Conservation (phyloP, 352 stramenopile species). For the Phytophthora fragariaefolia region DNA sequence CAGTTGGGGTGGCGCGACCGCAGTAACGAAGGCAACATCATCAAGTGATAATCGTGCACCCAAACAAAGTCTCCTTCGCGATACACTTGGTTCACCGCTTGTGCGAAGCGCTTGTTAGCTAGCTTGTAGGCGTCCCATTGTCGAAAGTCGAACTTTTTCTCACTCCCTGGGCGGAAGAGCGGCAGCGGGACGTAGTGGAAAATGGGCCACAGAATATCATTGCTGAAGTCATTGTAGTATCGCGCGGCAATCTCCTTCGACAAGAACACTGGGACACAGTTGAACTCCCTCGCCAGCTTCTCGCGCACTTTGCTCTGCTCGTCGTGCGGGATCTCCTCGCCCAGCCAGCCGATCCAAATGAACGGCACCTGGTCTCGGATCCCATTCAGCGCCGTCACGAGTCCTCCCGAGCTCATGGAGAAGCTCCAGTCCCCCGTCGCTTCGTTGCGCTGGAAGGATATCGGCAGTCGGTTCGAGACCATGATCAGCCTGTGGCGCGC, state of each 20-base stretch:
- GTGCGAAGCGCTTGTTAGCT: conserved; percentile 84
- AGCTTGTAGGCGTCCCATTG: conserved; percentile 90
- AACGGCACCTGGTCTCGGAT: conserved; percentile 91
- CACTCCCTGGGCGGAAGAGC: conserved; percentile 84
- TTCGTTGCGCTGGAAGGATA: conserved; percentile 89
- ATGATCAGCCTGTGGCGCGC: conserved; percentile 85
- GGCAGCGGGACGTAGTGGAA: conserved; percentile 93
- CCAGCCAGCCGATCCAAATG: conserved; percentile 93
- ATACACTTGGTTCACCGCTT: conserved; percentile 83
- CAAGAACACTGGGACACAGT: conserved; percentile 91
- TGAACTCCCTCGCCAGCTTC: conserved; percentile 88
- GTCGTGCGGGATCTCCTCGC: conserved; percentile 85
- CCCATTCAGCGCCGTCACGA: conserved; percentile 90
- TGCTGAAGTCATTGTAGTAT: conserved; percentile 94
- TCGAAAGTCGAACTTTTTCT: conserved; percentile 93
- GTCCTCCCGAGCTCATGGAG: conserved; percentile 86
- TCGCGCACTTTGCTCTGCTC: conserved; percentile 84
- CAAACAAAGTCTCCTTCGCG: conserved; percentile 86
- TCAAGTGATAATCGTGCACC: conserved; percentile 92
- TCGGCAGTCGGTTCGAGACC: conserved; percentile 92
- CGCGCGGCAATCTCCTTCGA: conserved; percentile 88
- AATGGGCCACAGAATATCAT: conserved; percentile 92
- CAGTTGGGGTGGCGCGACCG: conserved; percentile 72
- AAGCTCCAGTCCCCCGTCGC: conserved; percentile 88
- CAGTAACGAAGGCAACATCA: conserved; percentile 84